These are phyloP conservation scores for Leccinum pellstonianum DNA, from an alignment of 768 basidiomycete species.

Conservation along the genomic window DNA sequence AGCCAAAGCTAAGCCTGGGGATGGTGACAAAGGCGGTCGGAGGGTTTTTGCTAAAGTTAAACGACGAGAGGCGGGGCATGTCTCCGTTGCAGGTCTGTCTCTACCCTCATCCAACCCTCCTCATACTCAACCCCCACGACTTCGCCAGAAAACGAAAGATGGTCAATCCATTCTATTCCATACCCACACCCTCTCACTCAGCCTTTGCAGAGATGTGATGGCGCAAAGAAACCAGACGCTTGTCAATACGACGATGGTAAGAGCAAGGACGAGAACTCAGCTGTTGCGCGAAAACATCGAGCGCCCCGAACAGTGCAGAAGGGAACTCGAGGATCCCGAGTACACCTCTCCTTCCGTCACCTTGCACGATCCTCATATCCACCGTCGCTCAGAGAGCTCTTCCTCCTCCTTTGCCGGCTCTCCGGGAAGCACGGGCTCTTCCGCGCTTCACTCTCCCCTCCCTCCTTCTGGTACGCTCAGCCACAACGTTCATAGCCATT, in stretches of 20 bases:
- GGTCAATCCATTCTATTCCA: conserved; percentile 36
- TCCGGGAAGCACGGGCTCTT: conserved; percentile 49
- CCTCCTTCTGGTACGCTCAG: conserved; percentile 47
- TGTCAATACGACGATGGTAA: too few relatives aligned
- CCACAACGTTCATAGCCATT: background rate
- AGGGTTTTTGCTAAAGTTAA: too few relatives aligned
- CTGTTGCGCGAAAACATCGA: too few relatives aligned
- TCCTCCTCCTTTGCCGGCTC: conserved; percentile 52
- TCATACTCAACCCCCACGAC: conserved; percentile 13
- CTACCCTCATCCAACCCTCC: background rate
- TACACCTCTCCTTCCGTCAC: too few relatives aligned
- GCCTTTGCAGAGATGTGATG: conserved; percentile 66
- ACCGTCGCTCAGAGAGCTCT: conserved; percentile 44
- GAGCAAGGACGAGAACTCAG: too few relatives aligned
- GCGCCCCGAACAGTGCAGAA: too few relatives aligned
- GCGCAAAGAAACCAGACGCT: conserved; percentile 62
- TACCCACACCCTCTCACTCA: conserved; percentile 10
- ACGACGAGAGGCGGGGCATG: conserved; percentile 40
- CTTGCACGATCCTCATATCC: conserved; percentile 63
- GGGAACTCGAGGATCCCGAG: too few relatives aligned
- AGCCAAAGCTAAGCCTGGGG: too few relatives aligned
- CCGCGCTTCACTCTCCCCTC: conserved; percentile 57
- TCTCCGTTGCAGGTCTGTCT: conserved; percentile 64
- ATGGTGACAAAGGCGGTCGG: too few relatives aligned
- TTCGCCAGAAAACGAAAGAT: conserved; percentile 64